Percentiles rank a stretch among this genome's conserved stretches.
These are phyloP conservation scores for Rhizopogon hawkerae DNA, from an alignment of 1,284 basidiomycete species.

Conservation along the genomic window DNA sequence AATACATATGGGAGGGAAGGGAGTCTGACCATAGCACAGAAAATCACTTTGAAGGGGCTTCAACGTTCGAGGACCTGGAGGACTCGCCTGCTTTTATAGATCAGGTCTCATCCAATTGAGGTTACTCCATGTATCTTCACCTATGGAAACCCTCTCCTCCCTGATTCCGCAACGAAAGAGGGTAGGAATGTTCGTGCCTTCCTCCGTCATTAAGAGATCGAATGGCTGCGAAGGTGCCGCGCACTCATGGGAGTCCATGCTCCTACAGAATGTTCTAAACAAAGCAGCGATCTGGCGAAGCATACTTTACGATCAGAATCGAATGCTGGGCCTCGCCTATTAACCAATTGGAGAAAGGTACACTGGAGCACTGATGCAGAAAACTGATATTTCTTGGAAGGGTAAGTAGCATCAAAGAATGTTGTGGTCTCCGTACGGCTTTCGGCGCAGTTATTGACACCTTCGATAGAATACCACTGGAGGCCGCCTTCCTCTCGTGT, in stretches of 20 bases:
- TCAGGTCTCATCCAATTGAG: neutral
- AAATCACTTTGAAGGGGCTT: neutral
- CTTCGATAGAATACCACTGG: neutral
- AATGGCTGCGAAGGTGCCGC: neutral
- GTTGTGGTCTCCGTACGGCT: neutral
- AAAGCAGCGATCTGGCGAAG: neutral
- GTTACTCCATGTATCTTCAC: neutral
- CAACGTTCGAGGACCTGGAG: neutral
- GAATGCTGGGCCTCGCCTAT: neutral
- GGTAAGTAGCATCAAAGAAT: neutral
- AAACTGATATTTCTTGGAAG: neutral
- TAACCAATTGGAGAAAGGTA: neutral
- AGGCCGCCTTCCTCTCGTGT: neutral
- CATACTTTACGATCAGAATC: neutral
- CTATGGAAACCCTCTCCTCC: neutral
- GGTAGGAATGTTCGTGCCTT: neutral
- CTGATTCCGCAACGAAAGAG: neutral
- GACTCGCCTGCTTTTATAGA: conserved; percentile 1
- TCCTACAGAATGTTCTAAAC: neutral
- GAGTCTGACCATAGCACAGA: conserved; percentile 24
- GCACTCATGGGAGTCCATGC: neutral
- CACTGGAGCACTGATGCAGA: neutral
- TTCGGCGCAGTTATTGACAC: neutral
- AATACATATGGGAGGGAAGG: conserved; percentile 23
- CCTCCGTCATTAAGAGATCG: neutral